Evolutionary conservation across 768 basidiomycete genomes (phyloP), one percentile per base, ranked within the genome.

Genomic region (Termitomyces sp.): DNA sequence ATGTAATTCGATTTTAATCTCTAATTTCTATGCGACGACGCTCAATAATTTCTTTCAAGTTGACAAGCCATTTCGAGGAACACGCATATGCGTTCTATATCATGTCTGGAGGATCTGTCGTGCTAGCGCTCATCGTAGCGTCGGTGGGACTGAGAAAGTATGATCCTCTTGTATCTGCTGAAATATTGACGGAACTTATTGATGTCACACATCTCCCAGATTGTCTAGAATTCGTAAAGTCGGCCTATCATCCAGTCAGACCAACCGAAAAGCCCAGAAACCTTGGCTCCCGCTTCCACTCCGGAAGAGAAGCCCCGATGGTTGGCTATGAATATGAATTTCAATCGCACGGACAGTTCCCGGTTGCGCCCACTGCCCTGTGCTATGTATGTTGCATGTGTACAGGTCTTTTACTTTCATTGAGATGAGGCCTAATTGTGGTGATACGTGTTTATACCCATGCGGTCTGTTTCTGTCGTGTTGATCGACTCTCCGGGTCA

Each of bases 61-160:
- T 95, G 70, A 77, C 80, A 59, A 90, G 84, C 62, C 83, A 87
- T 65, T 66, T 94, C 60, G 94, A 96, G 68, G 69, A 75, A 6
- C 79, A 84, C 60, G 82, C 85, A 12, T 87, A 85, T 65, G 93
- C 89, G 5, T 95, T 95, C 70, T 80, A 80, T 51, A 75, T 72
- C 45, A 82, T 90, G 74, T 82, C 88, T 18, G 77, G 76, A 24
- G 66, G 78, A 16, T 85, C 90, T 9, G 75, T 83, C 31, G 72
- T 78, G 54, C 64, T 88, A 36, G 86, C 87, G 3, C 65, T 83
- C 29, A 59, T 86, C 39, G 82, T 90, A 51, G 83, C 84, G n/a
- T 78, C 79, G 71, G 67, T 76, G 37, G 91, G 91, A 5, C 73
- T 92, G 22, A 81, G 88, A 62, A 86, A 78, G 78, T 86, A 67